Conservation (phyloP, 345 rosid genomes). For the Brassica juncea region DNA sequence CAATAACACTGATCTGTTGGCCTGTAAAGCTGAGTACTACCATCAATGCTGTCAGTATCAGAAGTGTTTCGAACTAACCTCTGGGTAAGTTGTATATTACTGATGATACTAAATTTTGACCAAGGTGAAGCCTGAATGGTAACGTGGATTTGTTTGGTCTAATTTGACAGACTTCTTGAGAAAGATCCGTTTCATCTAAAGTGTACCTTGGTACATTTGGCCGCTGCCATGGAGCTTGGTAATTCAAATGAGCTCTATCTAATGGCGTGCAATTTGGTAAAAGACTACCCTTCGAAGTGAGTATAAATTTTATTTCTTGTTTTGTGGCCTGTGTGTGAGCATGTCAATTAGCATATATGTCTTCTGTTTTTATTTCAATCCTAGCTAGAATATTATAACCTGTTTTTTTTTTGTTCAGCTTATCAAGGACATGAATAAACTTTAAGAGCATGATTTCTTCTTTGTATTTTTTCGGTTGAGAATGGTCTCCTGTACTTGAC, state of each 20-base stretch:
- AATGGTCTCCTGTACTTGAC: background rate
- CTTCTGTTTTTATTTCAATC: slow-evolving; percentile 3
- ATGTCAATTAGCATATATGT: background rate
- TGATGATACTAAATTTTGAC: slow-evolving; percentile 17
- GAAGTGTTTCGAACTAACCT: slow-evolving; percentile 88
- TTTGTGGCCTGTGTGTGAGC: slow-evolving; percentile 13
- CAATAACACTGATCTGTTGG: slow-evolving; percentile 80
- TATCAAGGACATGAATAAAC: background rate
- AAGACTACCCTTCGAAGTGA: slow-evolving; percentile 96
- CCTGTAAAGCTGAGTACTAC: slow-evolving; percentile 96
- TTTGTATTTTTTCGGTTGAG: background rate
- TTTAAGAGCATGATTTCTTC: background rate
- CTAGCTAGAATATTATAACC: slow-evolving; percentile 9
- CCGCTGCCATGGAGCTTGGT: slow-evolving; percentile 95
- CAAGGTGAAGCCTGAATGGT: slow-evolving; percentile 15
- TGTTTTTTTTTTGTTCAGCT: slow-evolving; percentile 1
- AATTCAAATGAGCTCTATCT: slow-evolving; percentile 95
- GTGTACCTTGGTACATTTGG: slow-evolving; percentile 82
- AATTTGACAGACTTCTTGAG: slow-evolving; percentile 71
- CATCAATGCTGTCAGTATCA: slow-evolving; percentile 95
- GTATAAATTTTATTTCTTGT: slow-evolving; percentile 29
- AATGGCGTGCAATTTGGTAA: slow-evolving; percentile 93
- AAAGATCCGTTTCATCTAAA: slow-evolving; percentile 97
- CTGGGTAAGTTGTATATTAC: slow-evolving; percentile 57
- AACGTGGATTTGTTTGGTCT: slow-evolving; percentile 25